These are phyloP conservation scores for Calonectria crousiana DNA, from an alignment of 2,329 filamentous ascomycete genomes.

Conservation along the genomic window DNA sequence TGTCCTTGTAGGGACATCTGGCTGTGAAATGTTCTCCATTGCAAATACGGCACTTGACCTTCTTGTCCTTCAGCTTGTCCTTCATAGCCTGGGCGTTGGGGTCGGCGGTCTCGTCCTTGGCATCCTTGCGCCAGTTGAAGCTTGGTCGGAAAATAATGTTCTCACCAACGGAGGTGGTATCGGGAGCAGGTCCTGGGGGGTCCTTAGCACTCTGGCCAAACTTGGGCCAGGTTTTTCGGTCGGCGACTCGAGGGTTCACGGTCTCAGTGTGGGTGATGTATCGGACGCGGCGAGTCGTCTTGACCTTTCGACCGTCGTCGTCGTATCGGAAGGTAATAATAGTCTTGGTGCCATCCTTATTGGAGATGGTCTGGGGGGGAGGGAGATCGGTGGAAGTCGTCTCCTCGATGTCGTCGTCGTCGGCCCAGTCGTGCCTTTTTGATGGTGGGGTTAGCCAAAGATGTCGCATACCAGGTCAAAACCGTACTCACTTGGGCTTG, in stretches of 20 bases:
- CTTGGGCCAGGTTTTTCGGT: conserved; percentile 93
- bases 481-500: conserved; percentile 54
- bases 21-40: conserved; percentile 99
- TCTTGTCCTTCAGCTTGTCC: conserved; percentile 95
- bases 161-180: conserved; percentile 94
- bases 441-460: conserved; percentile 53
- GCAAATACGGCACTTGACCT: conserved; percentile 99
- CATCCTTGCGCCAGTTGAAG: conserved; percentile 92
- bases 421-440: conserved; percentile 85
- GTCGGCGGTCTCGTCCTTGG: conserved; percentile 83
- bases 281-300: conserved; percentile 95
- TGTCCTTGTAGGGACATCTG: conserved; percentile 99
- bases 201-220: conserved; percentile 93
- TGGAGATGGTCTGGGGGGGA: conserved; percentile 87
- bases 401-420: conserved; percentile 91
- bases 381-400: conserved; percentile 77
- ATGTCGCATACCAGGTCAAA: conserved; percentile 34
- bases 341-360: conserved; percentile 99
- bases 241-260: conserved; percentile 96
- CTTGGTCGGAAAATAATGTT: conserved; percentile 97
- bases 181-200: conserved; percentile 81
- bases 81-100: conserved; percentile 80
- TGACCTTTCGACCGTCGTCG: conserved; percentile 95
- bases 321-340: conserved; percentile 91
- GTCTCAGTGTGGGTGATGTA: conserved; percentile 91